Base-by-base conservation (phyloP, 2,329 filamentous ascomycete species). In the Alternaria hordeiaustralica region DNA sequence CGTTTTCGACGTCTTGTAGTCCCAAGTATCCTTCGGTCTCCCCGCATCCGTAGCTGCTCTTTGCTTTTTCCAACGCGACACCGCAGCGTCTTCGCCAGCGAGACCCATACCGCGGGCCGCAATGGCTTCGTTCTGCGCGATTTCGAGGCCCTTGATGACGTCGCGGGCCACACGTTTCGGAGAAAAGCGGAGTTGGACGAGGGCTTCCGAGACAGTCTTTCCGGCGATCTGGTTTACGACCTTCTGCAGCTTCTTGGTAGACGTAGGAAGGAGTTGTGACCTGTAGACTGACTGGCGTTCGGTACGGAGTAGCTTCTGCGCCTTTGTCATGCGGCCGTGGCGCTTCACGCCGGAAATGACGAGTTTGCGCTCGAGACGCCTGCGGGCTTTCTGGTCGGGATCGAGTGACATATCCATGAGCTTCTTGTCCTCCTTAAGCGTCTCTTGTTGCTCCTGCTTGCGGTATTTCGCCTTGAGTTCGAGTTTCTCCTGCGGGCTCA, bases 111-210 rank as follows among this genome's bases (percentile, higher is more conserved):
- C 94, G 43, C 90, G 87, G 72, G 87, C 87, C 15, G 92, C 92
- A 69, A 97, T 85, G 36, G 96, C 96, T 74, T 90, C 84, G 76
- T 97, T 92, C 61, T 91, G 88, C 2, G 95, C 94, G 73, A 92
- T 87, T 76, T 96, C 88, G 18, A 99, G 84, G 76, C 96, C 92
- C 75, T 89, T 90, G 71, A 87, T 84, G 26, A 98, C 88, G 75
- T 97, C 93, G 70, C 88, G 85, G 7, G 95, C 92, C 67, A 91
- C 92, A 84, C 94, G 95, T 88, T 99, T 99, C 85, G 93, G 93
- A 80, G 91, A 95, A 84, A 95, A 98, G 60, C 90, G 88, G 93
- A 99, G 97, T 85, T 99, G 96, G 58, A 92, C 83, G 70, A 98
- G 92, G 13, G 96, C 96, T 36, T 99, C 94, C 61, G 96, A 93